phyloP scores from a whole-genome alignment of 2,329 filamentous ascomycete genomes.

The Fusarium compactum region DNA sequence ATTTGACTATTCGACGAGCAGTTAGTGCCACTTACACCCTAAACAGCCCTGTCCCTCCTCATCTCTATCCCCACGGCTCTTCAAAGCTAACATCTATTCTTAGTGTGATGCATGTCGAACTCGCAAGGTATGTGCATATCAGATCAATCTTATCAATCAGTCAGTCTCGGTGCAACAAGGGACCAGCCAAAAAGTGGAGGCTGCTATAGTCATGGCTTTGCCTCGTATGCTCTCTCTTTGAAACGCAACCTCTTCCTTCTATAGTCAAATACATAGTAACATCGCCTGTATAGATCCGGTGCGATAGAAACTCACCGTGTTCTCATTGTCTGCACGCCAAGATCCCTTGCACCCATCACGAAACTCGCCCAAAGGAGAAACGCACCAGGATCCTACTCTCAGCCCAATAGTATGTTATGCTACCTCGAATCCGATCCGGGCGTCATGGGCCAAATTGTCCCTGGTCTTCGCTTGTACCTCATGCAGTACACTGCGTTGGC shows the following conservation, averaged over 20 bases:
- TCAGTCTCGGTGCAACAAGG: background rate
- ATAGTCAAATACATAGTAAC: conserved; percentile 26
- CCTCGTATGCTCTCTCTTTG: background rate
- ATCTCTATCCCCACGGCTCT: background rate
- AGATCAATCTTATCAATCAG: conserved; percentile 32
- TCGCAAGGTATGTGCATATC: conserved; percentile 48
- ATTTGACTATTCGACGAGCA: conserved; percentile 42
- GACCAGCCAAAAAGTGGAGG: conserved; percentile 1
- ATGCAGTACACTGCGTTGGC: background rate
- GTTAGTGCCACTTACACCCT: conserved; percentile 33
- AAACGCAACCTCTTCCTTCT: background rate
- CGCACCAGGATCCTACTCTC: conserved; percentile 54
- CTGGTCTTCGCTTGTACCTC: background rate
- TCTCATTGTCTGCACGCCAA: conserved; percentile 54
- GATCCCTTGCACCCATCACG: conserved; percentile 53
- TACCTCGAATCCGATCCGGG: background rate
- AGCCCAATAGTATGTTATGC: conserved; percentile 52
- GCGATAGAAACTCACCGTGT: conserved; percentile 54
- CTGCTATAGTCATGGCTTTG: background rate
- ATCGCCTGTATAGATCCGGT: conserved; percentile 49
- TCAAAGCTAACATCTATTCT: conserved; percentile 38
- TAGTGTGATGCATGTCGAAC: conserved; percentile 52
- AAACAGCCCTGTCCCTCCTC: conserved; percentile 1
- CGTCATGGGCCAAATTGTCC: background rate
- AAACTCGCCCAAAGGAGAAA: conserved; percentile 52